phyloP scores from a whole-genome alignment of 2,329 filamentous ascomycete genomes.

The Zopfia rhizophila region DNA sequence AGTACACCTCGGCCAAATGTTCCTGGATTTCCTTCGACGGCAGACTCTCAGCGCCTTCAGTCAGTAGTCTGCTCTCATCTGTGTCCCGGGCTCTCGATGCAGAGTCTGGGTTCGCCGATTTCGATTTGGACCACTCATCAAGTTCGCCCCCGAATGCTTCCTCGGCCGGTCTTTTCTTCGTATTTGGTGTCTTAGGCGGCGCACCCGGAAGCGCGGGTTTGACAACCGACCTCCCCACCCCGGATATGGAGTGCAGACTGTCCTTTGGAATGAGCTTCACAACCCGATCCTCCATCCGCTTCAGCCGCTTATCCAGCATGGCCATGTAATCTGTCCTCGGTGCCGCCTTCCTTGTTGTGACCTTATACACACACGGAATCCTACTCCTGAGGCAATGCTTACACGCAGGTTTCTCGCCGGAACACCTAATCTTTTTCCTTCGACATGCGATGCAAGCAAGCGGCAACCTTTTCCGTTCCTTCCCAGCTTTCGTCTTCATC shows the following conservation, averaged over 20 bases:
- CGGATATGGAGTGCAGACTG: slow-evolving; percentile 74
- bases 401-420: slow-evolving; percentile 96
- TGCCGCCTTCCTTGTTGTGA: slow-evolving; percentile 91
- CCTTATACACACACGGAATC: slow-evolving; percentile 97
- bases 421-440: slow-evolving; percentile 97
- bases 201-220: slow-evolving; percentile 77
- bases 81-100: slow-evolving; percentile 59
- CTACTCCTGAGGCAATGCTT: slow-evolving; percentile 94
- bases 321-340: slow-evolving; percentile 98
- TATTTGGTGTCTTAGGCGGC: slow-evolving; percentile 63
- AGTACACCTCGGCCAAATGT: slow-evolving; percentile 93
- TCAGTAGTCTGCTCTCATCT: slow-evolving; percentile 80
- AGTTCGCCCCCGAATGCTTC: slow-evolving; percentile 87
- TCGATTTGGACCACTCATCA: slow-evolving; percentile 79
- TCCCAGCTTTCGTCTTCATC: slow-evolving; percentile 77
- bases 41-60: slow-evolving; percentile 83
- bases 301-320: slow-evolving; percentile 95
- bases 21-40: slow-evolving; percentile 90
- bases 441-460: slow-evolving; percentile 95
- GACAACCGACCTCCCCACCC: slow-evolving; percentile 82
- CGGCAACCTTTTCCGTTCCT: slow-evolving; percentile 91
- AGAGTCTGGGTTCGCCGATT: slow-evolving; percentile 61
- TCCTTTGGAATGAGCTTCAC: slow-evolving; percentile 94
- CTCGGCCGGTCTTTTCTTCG: slow-evolving; percentile 84
- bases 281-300: slow-evolving; percentile 97